Conservation (phyloP, 1,139 yeast genomes). For the Yarrowia galli region DNA sequence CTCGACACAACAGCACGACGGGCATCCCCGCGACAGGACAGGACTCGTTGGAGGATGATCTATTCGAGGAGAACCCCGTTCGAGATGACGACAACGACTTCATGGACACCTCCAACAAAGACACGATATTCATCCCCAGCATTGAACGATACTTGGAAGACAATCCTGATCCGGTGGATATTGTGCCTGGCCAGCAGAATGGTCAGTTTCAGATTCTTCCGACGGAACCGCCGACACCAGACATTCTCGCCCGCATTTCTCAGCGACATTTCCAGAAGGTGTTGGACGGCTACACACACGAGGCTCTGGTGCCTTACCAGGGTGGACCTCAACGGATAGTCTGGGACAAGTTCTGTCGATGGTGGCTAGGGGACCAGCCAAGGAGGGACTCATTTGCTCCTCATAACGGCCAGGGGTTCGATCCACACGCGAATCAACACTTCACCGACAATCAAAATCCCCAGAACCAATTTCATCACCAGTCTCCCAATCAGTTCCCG, state of each 20-base stretch:
- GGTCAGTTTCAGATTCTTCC: slow-evolving; percentile 27
- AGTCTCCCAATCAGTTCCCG: not conserved
- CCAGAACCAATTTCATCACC: too few relatives aligned
- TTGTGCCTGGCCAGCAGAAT: slow-evolving; percentile 10
- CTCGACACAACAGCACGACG: not conserved
- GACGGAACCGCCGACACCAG: slow-evolving; percentile 23
- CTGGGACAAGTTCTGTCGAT: slow-evolving; percentile 28
- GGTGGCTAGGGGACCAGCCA: slow-evolving; percentile 23
- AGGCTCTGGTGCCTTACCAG: slow-evolving; percentile 15
- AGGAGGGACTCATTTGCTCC: not conserved
- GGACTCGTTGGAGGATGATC: slow-evolving; percentile 11
- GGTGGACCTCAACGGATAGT: slow-evolving; percentile 27
- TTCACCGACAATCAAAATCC: not conserved
- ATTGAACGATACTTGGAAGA: slow-evolving; percentile 40
- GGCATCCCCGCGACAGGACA: not conserved
- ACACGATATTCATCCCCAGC: slow-evolving; percentile 41
- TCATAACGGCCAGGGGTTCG: too few relatives aligned
- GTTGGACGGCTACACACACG: slow-evolving; percentile 26
- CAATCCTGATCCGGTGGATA: slow-evolving; percentile 34
- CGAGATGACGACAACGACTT: slow-evolving; percentile 10
- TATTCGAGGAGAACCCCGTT: slow-evolving; percentile 5
- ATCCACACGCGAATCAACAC: not conserved
- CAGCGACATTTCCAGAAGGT: slow-evolving; percentile 33
- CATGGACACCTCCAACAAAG: slow-evolving; percentile 40
- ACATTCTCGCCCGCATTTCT: slow-evolving; percentile 20